A percentile compares a stretch with the other conserved stretches of the same genome.
These are phyloP conservation scores for Neotropicomus parvogracilis DNA, from an alignment of 1,284 basidiomycete species.

Conservation along the genomic window DNA sequence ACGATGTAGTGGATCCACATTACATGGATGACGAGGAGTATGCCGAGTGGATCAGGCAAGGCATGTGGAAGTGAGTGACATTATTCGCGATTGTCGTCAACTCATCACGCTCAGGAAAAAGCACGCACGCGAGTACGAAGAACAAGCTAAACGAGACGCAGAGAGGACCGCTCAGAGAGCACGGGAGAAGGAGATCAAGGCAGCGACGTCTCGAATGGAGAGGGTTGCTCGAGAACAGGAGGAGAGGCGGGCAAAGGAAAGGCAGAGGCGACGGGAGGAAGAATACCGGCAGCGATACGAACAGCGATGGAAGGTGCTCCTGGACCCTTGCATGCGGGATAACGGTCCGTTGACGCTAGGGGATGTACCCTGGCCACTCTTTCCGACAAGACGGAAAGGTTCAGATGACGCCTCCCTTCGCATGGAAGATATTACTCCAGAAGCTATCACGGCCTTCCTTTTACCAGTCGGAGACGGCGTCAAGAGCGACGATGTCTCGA, in stretches of 20 bases:
- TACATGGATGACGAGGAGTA: conserved; percentile 83
- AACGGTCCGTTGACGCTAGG: conserved; percentile 41
- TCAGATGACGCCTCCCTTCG: conserved; percentile 22
- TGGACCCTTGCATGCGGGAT: conserved; percentile 32
- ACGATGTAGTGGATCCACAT: conserved; percentile 45
- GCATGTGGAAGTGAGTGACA: conserved; percentile 69
- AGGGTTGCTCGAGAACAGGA: conserved; percentile 50
- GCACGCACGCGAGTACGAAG: conserved; percentile 63
- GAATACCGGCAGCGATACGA: conserved; percentile 56
- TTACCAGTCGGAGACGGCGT: conserved; percentile 33
- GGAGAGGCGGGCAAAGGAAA: conserved; percentile 43
- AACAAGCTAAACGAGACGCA: conserved; percentile 53
- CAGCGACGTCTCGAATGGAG: conserved; percentile 52
- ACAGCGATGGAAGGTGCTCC: conserved; percentile 51
- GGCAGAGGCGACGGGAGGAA: conserved; percentile 39
- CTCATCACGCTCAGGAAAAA: conserved; percentile 46
- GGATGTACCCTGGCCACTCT: conserved; percentile 81
- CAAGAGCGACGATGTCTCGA: conserved; percentile 26
- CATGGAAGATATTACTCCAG: conserved; percentile 52
- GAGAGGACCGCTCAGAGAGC: conserved; percentile 47
- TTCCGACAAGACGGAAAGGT: conserved; percentile 21
- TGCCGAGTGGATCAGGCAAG: conserved; percentile 71
- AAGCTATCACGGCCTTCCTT: conserved; percentile 62
- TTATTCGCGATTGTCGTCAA: not conserved
- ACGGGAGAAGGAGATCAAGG: conserved; percentile 51